phyloP scores from a whole-genome alignment of 2,329 filamentous ascomycete species.

The Helicocarpus griseus region DNA sequence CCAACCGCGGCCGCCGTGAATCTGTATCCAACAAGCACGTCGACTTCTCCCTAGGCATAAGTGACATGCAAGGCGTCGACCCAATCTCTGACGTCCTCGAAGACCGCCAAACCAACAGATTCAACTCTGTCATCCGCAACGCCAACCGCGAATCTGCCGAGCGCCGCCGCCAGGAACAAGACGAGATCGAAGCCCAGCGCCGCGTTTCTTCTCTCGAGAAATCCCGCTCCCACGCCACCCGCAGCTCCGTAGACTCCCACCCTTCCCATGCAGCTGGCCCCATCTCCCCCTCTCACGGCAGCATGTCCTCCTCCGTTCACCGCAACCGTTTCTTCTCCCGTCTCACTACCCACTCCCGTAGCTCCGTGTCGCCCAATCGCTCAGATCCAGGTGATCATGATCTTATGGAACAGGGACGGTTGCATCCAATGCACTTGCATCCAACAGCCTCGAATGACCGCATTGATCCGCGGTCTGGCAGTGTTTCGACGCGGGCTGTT shows the following conservation, averaged over 20 bases:
- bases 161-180: conserved; percentile 23
- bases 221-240: conserved; percentile 13
- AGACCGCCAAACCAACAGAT: conserved; percentile 35
- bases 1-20: conserved; percentile 44
- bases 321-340: conserved; percentile 55
- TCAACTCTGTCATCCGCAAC: conserved; percentile 31
- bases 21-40: conserved; percentile 56
- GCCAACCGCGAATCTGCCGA: conserved; percentile 32
- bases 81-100: conserved; percentile 57
- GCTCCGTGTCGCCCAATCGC: not conserved
- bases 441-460: not conserved
- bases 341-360: conserved; percentile 21
- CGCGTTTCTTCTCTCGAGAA: conserved; percentile 6
- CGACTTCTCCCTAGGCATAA: conserved; percentile 62
- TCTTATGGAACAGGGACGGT: conserved; percentile 40
- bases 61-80: conserved; percentile 47
- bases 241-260: conserved; percentile 16
- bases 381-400: conserved; percentile 25
- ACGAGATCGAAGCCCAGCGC: conserved; percentile 22
- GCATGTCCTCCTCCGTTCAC: conserved; percentile 33
- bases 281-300: conserved; percentile 13
- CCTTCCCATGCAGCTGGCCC: conserved; percentile 12
- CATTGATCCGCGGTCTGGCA: conserved; percentile 14
- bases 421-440: conserved; percentile 20
- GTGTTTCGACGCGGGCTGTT: conserved; percentile 14